Conservation (phyloP, 345 rosid species). For the Arabidopsis suecica region DNA sequence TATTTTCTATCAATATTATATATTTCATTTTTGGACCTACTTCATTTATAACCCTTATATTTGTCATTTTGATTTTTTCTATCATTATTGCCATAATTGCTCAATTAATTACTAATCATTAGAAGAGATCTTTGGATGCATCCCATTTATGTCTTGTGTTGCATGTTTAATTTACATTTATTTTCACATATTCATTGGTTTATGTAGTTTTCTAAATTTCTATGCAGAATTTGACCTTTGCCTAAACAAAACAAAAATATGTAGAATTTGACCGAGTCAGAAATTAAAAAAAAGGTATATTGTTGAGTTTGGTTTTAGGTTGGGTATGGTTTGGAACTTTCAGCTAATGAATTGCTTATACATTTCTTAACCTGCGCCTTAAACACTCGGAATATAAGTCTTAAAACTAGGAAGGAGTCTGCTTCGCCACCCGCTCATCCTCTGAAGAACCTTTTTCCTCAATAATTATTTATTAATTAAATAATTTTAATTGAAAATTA, state of each 20-base stretch:
- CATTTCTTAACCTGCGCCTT: too few relatives aligned
- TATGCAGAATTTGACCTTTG: neutral
- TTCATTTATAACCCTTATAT: slow-evolving; percentile 26
- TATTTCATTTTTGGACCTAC: slow-evolving; percentile 36
- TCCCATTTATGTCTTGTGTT: slow-evolving; percentile 25
- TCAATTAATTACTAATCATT: slow-evolving; percentile 42
- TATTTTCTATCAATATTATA: slow-evolving; percentile 10
- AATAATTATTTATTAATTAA: too few relatives aligned
- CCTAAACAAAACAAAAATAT: too few relatives aligned
- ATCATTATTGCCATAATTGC: slow-evolving; percentile 34
- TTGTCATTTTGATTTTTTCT: slow-evolving; percentile 34
- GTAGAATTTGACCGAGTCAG: neutral
- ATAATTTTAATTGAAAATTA: too few relatives aligned
- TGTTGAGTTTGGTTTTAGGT: neutral
- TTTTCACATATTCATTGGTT: slow-evolving; percentile 1
- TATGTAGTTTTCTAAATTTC: neutral
- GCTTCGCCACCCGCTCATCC: too few relatives aligned
- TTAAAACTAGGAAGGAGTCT: too few relatives aligned
- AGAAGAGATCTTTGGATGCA: slow-evolving; percentile 30
- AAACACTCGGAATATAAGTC: too few relatives aligned
- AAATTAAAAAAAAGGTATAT: neutral
- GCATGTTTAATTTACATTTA: slow-evolving; percentile 21
- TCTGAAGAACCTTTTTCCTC: too few relatives aligned
- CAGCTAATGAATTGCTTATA: too few relatives aligned
- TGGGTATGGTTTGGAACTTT: neutral